Evolutionary conservation across 1,284 basidiomycete genomes (phyloP), one percentile per base, ranked within the genome.

Genomic region (Coniferiporia weirii): DNA sequence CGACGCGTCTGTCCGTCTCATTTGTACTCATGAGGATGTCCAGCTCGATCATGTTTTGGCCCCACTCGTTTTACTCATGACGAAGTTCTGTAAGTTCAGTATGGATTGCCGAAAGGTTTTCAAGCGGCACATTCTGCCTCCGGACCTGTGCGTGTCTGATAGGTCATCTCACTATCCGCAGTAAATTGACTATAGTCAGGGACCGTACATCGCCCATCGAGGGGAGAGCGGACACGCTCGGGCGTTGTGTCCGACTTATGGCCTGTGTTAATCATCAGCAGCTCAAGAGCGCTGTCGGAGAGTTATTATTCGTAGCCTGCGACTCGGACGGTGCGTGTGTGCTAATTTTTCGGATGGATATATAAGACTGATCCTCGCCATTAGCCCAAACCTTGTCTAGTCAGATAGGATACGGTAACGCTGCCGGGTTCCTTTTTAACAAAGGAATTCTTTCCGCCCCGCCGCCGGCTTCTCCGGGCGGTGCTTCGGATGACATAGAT

Each of bases 351-450:
- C 35, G 17, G 36, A 47, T 61, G 64, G 46, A 63, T 22, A 36
- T 15, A 36, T 15, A 20, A 47, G 38, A 46, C 15, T 13, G 12
- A 34, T 38, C 17, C 45, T 27, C 56, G 27, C 67, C 5, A 27
- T 27, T 27, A 93, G 91, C 87, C 19, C 77, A 79, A 13, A 80
- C 76, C 0, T 75, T 96, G 7, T 83, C 84, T 6, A 78, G 83
- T 4, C 84, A 89, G 55, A 82, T 95, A 51, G 94, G 94, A 3
- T 96, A 97, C 65, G 95, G 95, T 20, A 94, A 94, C 67, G 92
- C 94, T 35, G 92, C 93, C 0, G 95, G 95, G 1, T 89, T 92
- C 75, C 78, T 98, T 32, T 95, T 93, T 75, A 85, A 91, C 67
- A 93, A 93, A 68, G 93, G 93, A 12, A 80, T 96, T 63, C 78